These are phyloP conservation scores for Fusarium robinianum DNA, from an alignment of 2,329 filamentous ascomycete genomes.

Conservation along the genomic window DNA sequence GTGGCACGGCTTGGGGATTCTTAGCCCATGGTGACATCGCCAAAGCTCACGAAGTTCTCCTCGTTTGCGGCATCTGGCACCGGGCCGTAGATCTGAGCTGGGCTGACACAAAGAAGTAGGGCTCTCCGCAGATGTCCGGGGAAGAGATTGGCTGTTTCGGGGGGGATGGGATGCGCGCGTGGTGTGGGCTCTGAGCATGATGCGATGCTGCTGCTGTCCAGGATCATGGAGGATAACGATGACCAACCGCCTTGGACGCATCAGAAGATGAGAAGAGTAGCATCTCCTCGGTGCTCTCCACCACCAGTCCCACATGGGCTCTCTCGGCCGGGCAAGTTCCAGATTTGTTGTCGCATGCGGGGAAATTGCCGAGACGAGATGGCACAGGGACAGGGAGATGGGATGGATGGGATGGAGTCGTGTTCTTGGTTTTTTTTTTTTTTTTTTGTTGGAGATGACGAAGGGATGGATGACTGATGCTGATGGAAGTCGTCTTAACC, in stretches of 20 bases:
- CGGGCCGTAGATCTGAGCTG: constrained; percentile 18
- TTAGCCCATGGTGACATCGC: no score
- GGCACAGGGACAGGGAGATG: no score
- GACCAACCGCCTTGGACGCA: no score
- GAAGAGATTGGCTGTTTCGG: constrained; percentile 17
- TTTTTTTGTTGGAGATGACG: constrained; percentile 19
- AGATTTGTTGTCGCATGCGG: constrained; percentile 15
- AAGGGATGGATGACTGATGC: constrained; percentile 15
- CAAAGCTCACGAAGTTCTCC: not conserved
- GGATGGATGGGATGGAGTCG: no score
- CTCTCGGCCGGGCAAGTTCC: not conserved
- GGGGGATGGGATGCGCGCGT: constrained; percentile 12
- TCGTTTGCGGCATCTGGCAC: constrained; percentile 12
- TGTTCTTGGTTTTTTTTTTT: no score
- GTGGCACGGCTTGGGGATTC: no score
- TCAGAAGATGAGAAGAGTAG: no score
- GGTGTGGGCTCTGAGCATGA: constrained; percentile 14
- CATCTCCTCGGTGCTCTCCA: no score
- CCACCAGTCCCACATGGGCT: not conserved
- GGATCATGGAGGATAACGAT: constrained; percentile 1
- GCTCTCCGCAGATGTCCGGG: constrained; percentile 4
- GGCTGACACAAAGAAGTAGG: constrained; percentile 3
- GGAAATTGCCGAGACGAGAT: constrained; percentile 9
- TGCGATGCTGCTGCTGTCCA: constrained; percentile 9
- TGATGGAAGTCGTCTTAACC: constrained; percentile 12